Evolutionary conservation across 345 rosid genomes (phyloP), one percentile per base, ranked within the genome.

Genomic region (Brassica nigra): DNA sequence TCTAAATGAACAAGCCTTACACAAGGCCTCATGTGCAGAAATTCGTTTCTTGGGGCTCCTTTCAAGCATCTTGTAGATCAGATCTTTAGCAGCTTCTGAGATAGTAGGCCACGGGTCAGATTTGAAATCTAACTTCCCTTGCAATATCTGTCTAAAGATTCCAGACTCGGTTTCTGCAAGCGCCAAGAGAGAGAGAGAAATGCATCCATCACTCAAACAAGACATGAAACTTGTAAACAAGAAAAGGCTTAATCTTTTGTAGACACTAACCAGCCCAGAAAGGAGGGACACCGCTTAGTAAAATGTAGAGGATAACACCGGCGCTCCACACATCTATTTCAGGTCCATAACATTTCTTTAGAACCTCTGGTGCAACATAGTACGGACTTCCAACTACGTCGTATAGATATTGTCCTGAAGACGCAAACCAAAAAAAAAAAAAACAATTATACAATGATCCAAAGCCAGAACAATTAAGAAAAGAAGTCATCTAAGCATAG

Each of bases 321-420:
- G 94, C 97, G 64, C 99, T 95, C 99, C 99, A 93, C 59, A 95
- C 95, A 83, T 95, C 99, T 62, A 88, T 82, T 71, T 95, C 91
- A 67, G 94, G 97, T 82, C 99, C 99, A 84, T 95, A 93, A 77
- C 84, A 81, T 83, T 95, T 93, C 47, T 87, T 88, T 80, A 95
- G 80, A 49, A 95, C 98, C 86, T 95, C 99, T 1, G 99, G 99
- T 39, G 99, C 99, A 79, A 95, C 99, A 71, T 95, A 95, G 82
- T 91, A 95, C 3, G 98, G 98, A 73, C 99, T 95, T 69, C 99
- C 99, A 68, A 95, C 99, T 42, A 95, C 97, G 78, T 95, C 99
- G 2, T 79, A 78, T 76, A 93, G 86, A 70, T 82, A 82, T 79
- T 95, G 96, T 68, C 96, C 99, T 93, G 86, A 54, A 84, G 66